Base-by-base conservation (phyloP, 345 rosid genomes). In the Erucastrum elatum region DNA sequence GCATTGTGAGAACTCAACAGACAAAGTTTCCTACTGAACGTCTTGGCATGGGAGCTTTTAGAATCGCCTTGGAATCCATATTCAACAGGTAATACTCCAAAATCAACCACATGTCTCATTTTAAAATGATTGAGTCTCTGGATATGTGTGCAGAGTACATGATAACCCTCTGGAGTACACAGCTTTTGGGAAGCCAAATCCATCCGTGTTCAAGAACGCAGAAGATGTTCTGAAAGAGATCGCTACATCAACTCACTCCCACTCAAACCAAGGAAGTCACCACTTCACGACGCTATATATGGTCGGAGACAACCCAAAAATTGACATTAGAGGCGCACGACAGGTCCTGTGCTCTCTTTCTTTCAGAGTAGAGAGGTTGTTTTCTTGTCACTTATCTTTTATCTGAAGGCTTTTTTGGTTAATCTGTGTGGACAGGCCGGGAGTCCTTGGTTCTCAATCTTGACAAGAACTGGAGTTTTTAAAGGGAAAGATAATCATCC, bases 11-110 rank as follows among this genome's bases (percentile, higher is more conserved):
- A 25, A 53, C 27, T 66, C 68, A 84, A 85, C 81, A 94, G 96
- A 91, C 94, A 82, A 80, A 81, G 64, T 94, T 94, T 84, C 94
- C 97, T 76, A 72, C 90, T 75, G 93, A 87, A 75, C 98, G 94
- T 80, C 90, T 94, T 34, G 98, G 96, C 68, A 85, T 91, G 93
- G 97, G 94, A 76, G 94, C 93, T 83, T 94, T 90, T 88, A 87
- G 96, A 85, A 89, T 91, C 8, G 98, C 96, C 0, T 60, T 91
- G 6, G 96, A 94, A 86, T 87, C 94, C 37, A 76, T 94, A 84
- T 94, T 84, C 84, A 94, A 90, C 80, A 88, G 89, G 93, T 90
- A 70, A 87, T 77, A 46, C 5, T 21, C 35, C 13, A n/a, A 62
- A 26, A 33, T 8, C 17, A 74, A 49, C 59, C 35, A 49, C 25